These are phyloP conservation scores for Aspergillus ustus DNA, from an alignment of 2,329 filamentous ascomycete species.

Conservation along the genomic window DNA sequence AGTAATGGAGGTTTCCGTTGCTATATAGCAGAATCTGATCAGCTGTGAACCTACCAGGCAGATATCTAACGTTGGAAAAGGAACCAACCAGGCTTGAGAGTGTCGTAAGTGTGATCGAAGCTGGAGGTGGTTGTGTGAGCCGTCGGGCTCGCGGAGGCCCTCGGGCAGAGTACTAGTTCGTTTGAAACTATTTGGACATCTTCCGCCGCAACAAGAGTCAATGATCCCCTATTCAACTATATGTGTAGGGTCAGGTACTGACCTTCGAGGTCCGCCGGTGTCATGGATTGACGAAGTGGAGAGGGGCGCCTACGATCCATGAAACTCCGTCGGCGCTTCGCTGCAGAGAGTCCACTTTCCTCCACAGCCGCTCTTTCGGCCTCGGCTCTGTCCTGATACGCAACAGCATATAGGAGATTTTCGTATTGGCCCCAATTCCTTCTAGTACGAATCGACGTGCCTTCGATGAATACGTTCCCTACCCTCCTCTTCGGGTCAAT, in stretches of 20 bases:
- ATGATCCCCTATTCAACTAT: not conserved
- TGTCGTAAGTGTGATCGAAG: not conserved
- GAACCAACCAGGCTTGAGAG: not conserved
- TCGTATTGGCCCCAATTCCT: not conserved
- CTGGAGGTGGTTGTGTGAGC: not conserved
- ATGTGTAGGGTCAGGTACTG: not conserved
- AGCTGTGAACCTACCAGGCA: not conserved
- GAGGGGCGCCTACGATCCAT: not conserved
- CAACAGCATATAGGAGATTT: not conserved
- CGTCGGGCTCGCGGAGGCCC: not conserved
- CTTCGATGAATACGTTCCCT: not conserved
- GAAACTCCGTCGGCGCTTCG: no score
- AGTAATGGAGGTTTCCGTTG: not conserved
- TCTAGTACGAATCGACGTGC: not conserved
- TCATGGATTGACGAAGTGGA: not conserved
- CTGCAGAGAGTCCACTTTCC: not conserved
- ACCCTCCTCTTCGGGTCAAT: not conserved
- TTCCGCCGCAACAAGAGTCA: not conserved
- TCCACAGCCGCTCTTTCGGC: not conserved
- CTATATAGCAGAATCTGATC: not conserved
- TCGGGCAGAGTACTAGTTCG: not conserved
- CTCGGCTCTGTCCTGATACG: not conserved
- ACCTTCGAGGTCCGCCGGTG: not conserved
- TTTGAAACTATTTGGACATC: not conserved
- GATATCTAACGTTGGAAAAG: not conserved